These are phyloP conservation scores for Paramarasmius palmivorus DNA, from an alignment of 1,284 basidiomycete species.

Conservation along the genomic window DNA sequence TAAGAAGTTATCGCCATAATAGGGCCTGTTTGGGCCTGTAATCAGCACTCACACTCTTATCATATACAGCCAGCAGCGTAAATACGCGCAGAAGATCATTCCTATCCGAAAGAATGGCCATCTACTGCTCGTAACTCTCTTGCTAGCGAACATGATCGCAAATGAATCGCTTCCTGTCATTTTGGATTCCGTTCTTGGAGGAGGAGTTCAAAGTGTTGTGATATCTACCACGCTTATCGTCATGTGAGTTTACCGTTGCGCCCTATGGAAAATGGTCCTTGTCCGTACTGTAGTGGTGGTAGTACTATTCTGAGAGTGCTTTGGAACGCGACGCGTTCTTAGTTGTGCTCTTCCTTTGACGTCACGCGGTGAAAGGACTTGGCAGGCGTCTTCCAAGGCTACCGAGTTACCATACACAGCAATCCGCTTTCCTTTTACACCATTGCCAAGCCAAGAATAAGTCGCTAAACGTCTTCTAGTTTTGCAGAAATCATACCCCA, in stretches of 20 bases:
- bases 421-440: conserved; percentile 3
- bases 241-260: conserved; percentile 54
- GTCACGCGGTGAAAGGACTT: conserved; percentile 29
- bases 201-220: conserved; percentile 79
- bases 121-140: conserved; percentile 79
- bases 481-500: conserved; percentile 93
- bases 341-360: conserved; percentile 29
- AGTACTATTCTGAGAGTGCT: background rate
- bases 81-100: conserved; percentile 83
- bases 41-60: background rate
- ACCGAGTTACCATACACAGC: background rate
- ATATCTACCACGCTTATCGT: conserved; percentile 86
- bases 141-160: conserved; percentile 87
- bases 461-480: conserved; percentile 35
- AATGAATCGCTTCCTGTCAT: conserved; percentile 93
- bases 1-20: conserved; percentile 32
- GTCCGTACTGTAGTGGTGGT: background rate
- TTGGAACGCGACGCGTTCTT: background rate
- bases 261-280: background rate
- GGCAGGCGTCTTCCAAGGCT: background rate
- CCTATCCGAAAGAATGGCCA: conserved; percentile 88
- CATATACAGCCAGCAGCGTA: conserved; percentile 64
- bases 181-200: conserved; percentile 84
- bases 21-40: too few relatives aligned
- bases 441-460: background rate